These are phyloP conservation scores for Penicillium glabrum DNA, from an alignment of 2,329 filamentous ascomycete genomes.

Conservation along the genomic window DNA sequence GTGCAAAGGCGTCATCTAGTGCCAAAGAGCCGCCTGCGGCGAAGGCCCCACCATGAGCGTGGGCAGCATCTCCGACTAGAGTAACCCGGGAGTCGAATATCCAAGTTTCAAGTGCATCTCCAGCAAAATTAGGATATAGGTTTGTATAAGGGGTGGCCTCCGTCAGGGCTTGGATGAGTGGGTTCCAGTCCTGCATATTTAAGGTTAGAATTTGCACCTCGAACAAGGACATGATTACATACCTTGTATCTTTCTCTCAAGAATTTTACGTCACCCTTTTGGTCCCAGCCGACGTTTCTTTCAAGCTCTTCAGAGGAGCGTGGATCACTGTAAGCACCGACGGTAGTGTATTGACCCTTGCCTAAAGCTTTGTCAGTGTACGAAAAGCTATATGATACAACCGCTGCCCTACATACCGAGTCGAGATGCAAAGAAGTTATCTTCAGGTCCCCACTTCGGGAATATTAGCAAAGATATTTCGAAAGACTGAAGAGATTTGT, in stretches of 20 bases:
- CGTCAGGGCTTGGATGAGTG: slow-evolving; percentile 41
- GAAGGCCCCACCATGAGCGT: slow-evolving; percentile 32
- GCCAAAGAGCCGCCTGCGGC: slow-evolving; percentile 33
- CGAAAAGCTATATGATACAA: neutral
- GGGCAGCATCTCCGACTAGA: slow-evolving; percentile 30
- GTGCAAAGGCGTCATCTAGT: slow-evolving; percentile 40
- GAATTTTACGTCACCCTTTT: slow-evolving; percentile 36
- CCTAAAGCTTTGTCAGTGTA: slow-evolving; percentile 14
- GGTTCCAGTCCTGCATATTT: slow-evolving; percentile 42
- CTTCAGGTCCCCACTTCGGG: slow-evolving; percentile 41
- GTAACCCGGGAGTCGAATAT: slow-evolving; percentile 35
- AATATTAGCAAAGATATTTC: neutral
- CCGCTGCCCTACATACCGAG: slow-evolving; percentile 31
- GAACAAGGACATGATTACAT: no score
- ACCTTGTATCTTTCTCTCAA: slow-evolving; percentile 34
- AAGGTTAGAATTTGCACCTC: neutral
- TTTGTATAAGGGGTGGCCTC: slow-evolving; percentile 43
- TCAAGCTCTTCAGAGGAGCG: slow-evolving; percentile 34
- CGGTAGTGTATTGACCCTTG: slow-evolving; percentile 41
- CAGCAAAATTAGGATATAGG: slow-evolving; percentile 47
- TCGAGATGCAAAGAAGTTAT: slow-evolving; percentile 46
- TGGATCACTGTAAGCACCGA: slow-evolving; percentile 44
- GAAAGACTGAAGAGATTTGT: accelerated
- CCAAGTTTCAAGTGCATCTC: slow-evolving; percentile 44
- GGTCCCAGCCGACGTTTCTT: slow-evolving; percentile 39